Conservation (phyloP, 1,284 basidiomycete genomes). For the Schizopora paradoxa region DNA sequence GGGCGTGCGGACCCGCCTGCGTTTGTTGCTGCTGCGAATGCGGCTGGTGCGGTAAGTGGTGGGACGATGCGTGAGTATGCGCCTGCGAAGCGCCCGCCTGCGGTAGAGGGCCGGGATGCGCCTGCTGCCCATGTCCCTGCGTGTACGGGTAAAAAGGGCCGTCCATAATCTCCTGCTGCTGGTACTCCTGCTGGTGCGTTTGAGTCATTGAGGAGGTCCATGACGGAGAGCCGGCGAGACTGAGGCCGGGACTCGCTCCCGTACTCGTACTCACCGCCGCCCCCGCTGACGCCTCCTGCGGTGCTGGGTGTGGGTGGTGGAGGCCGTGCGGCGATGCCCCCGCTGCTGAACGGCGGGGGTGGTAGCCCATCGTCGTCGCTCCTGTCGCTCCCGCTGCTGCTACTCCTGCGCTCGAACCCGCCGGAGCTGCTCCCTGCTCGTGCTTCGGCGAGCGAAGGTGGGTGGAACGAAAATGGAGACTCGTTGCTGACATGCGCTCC, state of each 20-base stretch:
- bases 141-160: conserved; percentile 16
- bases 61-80: conserved; percentile 43
- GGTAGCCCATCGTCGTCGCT: conserved; percentile 24
- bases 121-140: no score
- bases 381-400: conserved; percentile 6
- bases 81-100: conserved; percentile 43
- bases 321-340: conserved; percentile 31
- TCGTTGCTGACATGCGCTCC: conserved; percentile 32
- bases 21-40: conserved; percentile 19
- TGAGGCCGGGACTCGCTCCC: conserved; percentile 65
- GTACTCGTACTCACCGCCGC: conserved; percentile 47
- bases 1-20: conserved; percentile 16
- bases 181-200: conserved; percentile 25
- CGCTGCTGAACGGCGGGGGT: conserved; percentile 29
- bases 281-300: conserved; percentile 25
- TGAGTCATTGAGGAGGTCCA: conserved; percentile 77
- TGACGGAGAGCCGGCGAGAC: conserved; percentile 71
- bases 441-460: conserved; percentile 48
- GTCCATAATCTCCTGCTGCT: background rate
- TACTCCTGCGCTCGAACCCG: conserved; percentile 3
- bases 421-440: conserved; percentile 18
- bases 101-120: conserved; percentile 41
- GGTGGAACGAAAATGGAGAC: conserved; percentile 78
- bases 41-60: conserved; percentile 25
- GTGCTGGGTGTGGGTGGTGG: conserved; percentile 24